phyloP scores from a whole-genome alignment of 768 basidiomycete species.

The Boletus bicolor region DNA sequence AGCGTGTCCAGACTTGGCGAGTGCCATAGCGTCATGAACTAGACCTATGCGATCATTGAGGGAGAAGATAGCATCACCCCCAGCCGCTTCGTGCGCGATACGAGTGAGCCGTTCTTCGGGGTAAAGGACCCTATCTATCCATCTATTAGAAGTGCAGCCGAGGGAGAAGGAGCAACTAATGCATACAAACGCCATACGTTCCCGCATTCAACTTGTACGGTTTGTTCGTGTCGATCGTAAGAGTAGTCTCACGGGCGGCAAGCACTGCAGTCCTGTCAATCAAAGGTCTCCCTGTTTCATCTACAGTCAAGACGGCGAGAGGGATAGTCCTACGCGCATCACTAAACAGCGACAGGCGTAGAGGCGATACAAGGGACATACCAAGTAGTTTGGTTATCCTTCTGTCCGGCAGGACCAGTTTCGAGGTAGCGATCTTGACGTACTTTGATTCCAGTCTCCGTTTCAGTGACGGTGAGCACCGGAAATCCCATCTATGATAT shows the following conservation, averaged over 20 bases:
- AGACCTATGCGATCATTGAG: constrained; percentile 88
- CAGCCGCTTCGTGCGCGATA: constrained; percentile 80
- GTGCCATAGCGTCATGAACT: constrained; percentile 75
- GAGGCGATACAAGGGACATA: constrained; percentile 25
- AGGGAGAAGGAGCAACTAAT: constrained; percentile 10
- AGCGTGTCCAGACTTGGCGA: constrained; percentile 78
- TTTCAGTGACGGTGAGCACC: constrained; percentile 82
- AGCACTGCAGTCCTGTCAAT: constrained; percentile 67
- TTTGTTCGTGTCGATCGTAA: constrained; percentile 70
- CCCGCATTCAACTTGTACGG: constrained; percentile 90
- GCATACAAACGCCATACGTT: constrained; percentile 84
- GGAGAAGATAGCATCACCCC: constrained; percentile 59
- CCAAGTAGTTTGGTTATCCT: constrained; percentile 91
- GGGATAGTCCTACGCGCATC: constrained; percentile 66
- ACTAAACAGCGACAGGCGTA: not conserved
- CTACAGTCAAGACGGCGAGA: constrained; percentile 64
- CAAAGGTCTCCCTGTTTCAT: constrained; percentile 50
- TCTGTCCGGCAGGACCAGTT: constrained; percentile 70
- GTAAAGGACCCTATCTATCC: constrained; percentile 80
- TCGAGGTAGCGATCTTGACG: constrained; percentile 92
- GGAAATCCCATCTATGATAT: constrained; percentile 74
- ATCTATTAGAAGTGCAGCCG: not conserved
- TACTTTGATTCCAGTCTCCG: constrained; percentile 64
- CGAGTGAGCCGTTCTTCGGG: constrained; percentile 70
- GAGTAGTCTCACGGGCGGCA: constrained; percentile 59